Conservation (phyloP, 129 eudicot genomes). For the Daucus carota region DNA sequence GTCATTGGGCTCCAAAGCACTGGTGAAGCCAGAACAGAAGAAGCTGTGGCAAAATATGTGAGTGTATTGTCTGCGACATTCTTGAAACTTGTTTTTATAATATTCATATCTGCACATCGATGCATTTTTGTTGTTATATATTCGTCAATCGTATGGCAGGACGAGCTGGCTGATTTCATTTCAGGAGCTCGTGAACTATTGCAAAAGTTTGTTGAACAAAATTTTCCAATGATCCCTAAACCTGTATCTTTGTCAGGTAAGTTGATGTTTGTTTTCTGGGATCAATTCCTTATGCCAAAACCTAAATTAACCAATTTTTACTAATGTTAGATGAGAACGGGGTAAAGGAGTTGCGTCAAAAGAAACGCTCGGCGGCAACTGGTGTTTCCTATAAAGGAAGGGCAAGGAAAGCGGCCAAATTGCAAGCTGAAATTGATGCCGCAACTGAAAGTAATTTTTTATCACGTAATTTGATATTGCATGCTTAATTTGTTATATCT, state of each 20-base stretch:
- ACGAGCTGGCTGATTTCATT: slow-evolving; percentile 87
- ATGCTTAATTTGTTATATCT: too few species aligned
- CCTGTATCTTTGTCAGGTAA: slow-evolving; percentile 79
- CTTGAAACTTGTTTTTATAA: not conserved
- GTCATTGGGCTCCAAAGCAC: slow-evolving; percentile 98
- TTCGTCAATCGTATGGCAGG: not conserved
- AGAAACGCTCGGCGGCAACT: slow-evolving; percentile 70
- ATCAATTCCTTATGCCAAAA: not conserved
- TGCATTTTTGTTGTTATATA: not conserved
- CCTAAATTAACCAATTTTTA: slow-evolving; percentile 6
- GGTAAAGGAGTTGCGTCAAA: slow-evolving; percentile 74
- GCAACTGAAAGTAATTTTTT: slow-evolving; percentile 43
- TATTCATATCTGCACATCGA: not conserved
- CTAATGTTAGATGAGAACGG: slow-evolving; percentile 49
- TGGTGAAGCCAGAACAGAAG: slow-evolving; percentile 98
- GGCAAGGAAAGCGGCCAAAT: slow-evolving; percentile 80
- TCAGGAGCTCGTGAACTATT: slow-evolving; percentile 98
- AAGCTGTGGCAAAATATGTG: slow-evolving; percentile 85
- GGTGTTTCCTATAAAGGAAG: slow-evolving; percentile 88
- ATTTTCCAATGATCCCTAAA: slow-evolving; percentile 93
- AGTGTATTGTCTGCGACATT: slow-evolving; percentile 17
- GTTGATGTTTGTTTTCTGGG: slow-evolving; percentile 11
- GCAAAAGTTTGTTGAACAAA: slow-evolving; percentile 87
- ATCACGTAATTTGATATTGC: not conserved
- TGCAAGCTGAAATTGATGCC: slow-evolving; percentile 53